A percentile compares a stretch with the other conserved stretches of the same genome.
Conservation (phyloP, 345 rosid genomes). For the Tarenaya hassleriana region DNA sequence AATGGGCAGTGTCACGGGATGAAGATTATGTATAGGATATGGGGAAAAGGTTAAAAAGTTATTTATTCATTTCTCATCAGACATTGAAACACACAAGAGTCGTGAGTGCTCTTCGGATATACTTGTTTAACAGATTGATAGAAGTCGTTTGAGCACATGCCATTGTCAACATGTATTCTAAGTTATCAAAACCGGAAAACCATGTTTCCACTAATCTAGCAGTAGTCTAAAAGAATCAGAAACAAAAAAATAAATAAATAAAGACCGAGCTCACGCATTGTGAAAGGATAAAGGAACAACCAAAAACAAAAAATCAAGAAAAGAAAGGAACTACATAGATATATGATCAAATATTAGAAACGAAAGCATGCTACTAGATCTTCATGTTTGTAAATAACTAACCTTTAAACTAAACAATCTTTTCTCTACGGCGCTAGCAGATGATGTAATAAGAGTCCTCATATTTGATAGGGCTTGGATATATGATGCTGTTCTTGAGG, state of each 20-base stretch:
- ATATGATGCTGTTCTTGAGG: conserved; percentile 34
- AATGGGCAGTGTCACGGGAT: neutral
- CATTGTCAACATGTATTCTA: conserved; percentile 7
- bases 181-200: no score
- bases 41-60: neutral
- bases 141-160: neutral
- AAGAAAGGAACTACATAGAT: neutral
- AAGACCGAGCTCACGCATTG: conserved; percentile 4
- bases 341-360: no score
- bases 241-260: no score
- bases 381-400: conserved; percentile 15
- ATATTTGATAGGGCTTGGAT: conserved; percentile 48
- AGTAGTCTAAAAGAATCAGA: neutral
- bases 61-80: neutral
- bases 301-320: neutral
- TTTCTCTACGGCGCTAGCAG: conserved; percentile 42
- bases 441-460: conserved; percentile 50
- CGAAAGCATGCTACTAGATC: neutral
- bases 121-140: neutral
- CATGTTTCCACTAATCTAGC: neutral
- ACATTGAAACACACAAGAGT: neutral
- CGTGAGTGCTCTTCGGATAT: neutral
- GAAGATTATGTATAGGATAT: neutral
- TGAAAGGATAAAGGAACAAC: neutral
- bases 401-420: conserved; percentile 68